Percentiles rank a stretch among this genome's conserved stretches.
phyloP scores from a whole-genome alignment of 192 early-diverging fungal genomes.

The Umbelopsis vinacea region DNA sequence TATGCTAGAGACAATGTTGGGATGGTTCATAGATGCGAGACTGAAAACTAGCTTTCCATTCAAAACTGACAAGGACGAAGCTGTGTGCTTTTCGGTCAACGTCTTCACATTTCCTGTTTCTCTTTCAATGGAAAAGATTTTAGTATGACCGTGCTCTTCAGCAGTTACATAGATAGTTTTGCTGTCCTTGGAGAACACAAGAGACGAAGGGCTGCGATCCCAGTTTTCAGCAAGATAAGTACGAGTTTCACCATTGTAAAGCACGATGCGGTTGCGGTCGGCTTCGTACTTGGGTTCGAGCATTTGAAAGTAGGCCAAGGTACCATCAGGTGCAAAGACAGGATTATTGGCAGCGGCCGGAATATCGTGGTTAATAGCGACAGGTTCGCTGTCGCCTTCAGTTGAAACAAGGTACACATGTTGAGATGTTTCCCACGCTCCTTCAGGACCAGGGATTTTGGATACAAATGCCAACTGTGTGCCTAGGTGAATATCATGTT shows the following conservation, averaged over 20 bases:
- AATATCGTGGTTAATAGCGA: conserved; percentile 47
- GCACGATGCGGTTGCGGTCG: conserved; percentile 72
- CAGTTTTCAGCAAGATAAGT: conserved; percentile 56
- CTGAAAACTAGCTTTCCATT: conserved; percentile 51
- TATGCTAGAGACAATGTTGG: conserved; percentile 42
- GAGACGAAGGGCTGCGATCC: conserved; percentile 62
- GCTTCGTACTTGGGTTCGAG: conserved; percentile 70
- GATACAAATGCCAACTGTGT: conserved; percentile 70
- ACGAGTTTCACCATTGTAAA: conserved; percentile 52
- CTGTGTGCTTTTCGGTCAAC: conserved; percentile 53
- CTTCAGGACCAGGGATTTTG: conserved; percentile 62
- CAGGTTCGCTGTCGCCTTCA: conserved; percentile 48
- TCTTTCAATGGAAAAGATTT: conserved; percentile 68
- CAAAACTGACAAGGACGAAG: conserved; percentile 44
- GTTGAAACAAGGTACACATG: conserved; percentile 70
- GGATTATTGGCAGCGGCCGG: conserved; percentile 68
- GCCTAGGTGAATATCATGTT: conserved; percentile 17
- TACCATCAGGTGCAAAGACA: conserved; percentile 66
- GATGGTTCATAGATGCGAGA: conserved; percentile 48
- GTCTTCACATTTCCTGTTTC: conserved; percentile 47
- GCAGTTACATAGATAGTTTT: conserved; percentile 61
- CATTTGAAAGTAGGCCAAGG: conserved; percentile 80
- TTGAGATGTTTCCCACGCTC: conserved; percentile 80
- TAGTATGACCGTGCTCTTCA: conserved; percentile 68
- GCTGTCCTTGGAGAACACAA: conserved; percentile 66